Percentiles rank a stretch among this genome's conserved stretches.
Evolutionary conservation across 176 grass and related monocot species (phyloP).

Genomic region (Guadua angustifolia): DNA sequence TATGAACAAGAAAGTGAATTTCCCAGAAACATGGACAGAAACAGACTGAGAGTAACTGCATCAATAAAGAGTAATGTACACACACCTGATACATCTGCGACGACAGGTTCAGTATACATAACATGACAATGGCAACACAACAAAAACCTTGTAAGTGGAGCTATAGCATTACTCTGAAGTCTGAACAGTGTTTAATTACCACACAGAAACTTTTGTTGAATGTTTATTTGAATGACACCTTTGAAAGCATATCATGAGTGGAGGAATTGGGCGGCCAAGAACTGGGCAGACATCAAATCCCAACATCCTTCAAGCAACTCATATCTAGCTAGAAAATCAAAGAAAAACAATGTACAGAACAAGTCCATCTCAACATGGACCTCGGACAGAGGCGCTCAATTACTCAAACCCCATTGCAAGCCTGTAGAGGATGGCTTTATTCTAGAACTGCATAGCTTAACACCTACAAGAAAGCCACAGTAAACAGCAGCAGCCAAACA

Average conservation of each 20-base stretch:
- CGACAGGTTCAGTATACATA: constrained; percentile 13
- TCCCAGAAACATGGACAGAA: constrained; percentile 3
- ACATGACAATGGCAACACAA: constrained; percentile 26
- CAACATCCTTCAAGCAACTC: constrained; percentile 48
- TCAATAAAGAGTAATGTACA: background rate
- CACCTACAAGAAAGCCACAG: constrained; percentile 47
- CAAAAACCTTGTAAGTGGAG: constrained; percentile 18
- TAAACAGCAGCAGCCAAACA: constrained; percentile 48
- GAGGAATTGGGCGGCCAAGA: constrained; percentile 45
- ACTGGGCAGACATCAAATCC: constrained; percentile 42
- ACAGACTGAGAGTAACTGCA: constrained; percentile 8
- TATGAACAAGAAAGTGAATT: constrained; percentile 8
- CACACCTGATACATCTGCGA: background rate
- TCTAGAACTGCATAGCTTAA: constrained; percentile 43
- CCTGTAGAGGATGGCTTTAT: constrained; percentile 57
- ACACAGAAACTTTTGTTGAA: constrained; percentile 35
- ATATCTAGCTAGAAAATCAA: constrained; percentile 47
- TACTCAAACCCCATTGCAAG: constrained; percentile 35
- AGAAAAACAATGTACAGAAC: constrained; percentile 49
- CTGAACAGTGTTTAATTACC: constrained; percentile 45
- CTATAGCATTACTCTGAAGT: constrained; percentile 27
- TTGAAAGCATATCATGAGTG: constrained; percentile 53
- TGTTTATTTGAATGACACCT: constrained; percentile 54
- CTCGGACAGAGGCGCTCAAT: constrained; percentile 34
- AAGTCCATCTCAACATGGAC: constrained; percentile 57